Percentiles rank a stretch among this genome's conserved stretches.
phyloP scores from a whole-genome alignment of 192 early-diverging fungal genomes.

The Pilobolus umbonatus region DNA sequence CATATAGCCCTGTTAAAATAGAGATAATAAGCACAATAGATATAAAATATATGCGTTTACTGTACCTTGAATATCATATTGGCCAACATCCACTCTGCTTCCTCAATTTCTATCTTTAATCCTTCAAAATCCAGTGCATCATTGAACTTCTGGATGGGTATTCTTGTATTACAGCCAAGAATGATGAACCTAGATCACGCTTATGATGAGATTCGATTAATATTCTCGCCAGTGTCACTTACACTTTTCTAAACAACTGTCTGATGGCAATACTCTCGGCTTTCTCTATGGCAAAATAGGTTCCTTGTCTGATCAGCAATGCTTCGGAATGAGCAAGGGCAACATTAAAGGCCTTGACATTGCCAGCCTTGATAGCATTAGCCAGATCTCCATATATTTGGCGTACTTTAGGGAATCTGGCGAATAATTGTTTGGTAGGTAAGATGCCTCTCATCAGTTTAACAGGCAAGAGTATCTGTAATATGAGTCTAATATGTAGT shows the following conservation, averaged over 20 bases:
- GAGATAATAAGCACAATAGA: not conserved
- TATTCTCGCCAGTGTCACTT: constrained; percentile 33
- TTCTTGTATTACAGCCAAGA: constrained; percentile 44
- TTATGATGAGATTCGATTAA: not conserved
- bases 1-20: constrained; percentile 60
- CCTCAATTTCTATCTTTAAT: constrained; percentile 50
- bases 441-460: constrained; percentile 68
- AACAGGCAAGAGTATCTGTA: constrained; percentile 78
- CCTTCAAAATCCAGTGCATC: constrained; percentile 60
- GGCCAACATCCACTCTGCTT: constrained; percentile 85
- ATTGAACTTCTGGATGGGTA: constrained; percentile 60
- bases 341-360: constrained; percentile 72
- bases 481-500: constrained; percentile 55
- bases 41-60: not conserved
- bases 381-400: constrained; percentile 61
- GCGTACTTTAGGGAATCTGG: constrained; percentile 53
- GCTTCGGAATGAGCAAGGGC: constrained; percentile 51
- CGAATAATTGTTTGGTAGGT: constrained; percentile 56
- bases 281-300: constrained; percentile 80
- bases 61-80: constrained; percentile 82
- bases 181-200: constrained; percentile 46
- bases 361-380: constrained; percentile 63
- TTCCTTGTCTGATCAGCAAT: constrained; percentile 59
- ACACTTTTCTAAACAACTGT: constrained; percentile 76
- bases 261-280: constrained; percentile 67